Conservation (phyloP, 2,329 filamentous ascomycete species). For the Botrytis pseudocinerea region DNA sequence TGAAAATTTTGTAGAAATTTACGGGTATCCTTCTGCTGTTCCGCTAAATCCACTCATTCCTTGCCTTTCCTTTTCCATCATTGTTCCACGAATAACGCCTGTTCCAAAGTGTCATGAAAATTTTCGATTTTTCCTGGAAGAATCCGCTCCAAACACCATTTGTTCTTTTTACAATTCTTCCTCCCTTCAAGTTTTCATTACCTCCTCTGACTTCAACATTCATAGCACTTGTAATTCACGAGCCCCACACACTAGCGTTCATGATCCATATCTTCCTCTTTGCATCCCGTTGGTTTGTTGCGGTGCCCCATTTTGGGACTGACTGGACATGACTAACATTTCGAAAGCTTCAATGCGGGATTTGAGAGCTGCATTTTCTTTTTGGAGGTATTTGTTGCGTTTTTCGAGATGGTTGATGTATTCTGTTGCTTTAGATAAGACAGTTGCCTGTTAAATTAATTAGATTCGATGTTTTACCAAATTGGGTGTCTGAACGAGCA, state of each 20-base stretch:
- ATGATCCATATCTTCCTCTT: conserved; percentile 13
- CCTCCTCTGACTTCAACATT: background rate
- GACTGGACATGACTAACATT: conserved; percentile 70
- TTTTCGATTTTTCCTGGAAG: background rate
- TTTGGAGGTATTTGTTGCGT: conserved; percentile 75
- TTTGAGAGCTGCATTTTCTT: conserved; percentile 79
- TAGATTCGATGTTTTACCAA: background rate
- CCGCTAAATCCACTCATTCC: background rate
- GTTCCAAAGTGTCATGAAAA: background rate
- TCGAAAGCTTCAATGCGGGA: conserved; percentile 73
- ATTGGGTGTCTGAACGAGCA: background rate
- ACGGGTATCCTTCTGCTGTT: conserved; percentile 18
- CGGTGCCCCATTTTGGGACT: conserved; percentile 14
- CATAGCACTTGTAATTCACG: no score
- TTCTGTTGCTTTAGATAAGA: conserved; percentile 91
- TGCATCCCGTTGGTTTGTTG: conserved; percentile 17
- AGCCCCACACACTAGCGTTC: background rate
- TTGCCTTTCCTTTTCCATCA: background rate
- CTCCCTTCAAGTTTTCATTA: background rate
- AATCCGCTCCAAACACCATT: conserved; percentile 8
- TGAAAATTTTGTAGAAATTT: conserved; percentile 4
- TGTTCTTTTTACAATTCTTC: conserved; percentile 3
- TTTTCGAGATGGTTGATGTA: conserved; percentile 94
- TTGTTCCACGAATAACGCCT: background rate
- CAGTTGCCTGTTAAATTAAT: conserved; percentile 38